Evolutionary conservation across 352 stramenopile genomes (phyloP).

Genomic region (Phytophthora crassamura): DNA sequence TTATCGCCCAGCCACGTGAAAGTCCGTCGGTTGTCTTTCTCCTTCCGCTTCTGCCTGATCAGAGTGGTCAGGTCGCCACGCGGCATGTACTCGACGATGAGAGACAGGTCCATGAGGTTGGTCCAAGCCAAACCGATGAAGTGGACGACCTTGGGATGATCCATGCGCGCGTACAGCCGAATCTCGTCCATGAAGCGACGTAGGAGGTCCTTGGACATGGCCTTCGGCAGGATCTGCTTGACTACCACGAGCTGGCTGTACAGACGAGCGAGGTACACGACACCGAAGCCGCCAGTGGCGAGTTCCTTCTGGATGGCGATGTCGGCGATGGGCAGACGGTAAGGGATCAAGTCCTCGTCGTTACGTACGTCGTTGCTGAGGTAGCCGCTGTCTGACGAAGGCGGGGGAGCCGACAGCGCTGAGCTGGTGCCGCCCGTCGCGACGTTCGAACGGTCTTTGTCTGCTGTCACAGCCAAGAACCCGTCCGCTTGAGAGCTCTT

Average conservation of each 20-base stretch:
- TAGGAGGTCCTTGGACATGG: slow-evolving; percentile 41
- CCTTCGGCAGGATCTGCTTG: slow-evolving; percentile 52
- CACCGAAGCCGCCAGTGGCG: slow-evolving; percentile 58
- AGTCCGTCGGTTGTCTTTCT: slow-evolving; percentile 35
- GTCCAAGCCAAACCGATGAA: slow-evolving; percentile 60
- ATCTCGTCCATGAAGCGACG: slow-evolving; percentile 56
- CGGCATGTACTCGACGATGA: slow-evolving; percentile 56
- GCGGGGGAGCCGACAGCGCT: slow-evolving; percentile 13
- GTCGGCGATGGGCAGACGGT: slow-evolving; percentile 53
- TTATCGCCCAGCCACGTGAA: slow-evolving; percentile 38
- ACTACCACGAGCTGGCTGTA: slow-evolving; percentile 45
- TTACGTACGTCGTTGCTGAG: slow-evolving; percentile 69
- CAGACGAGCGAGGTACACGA: slow-evolving; percentile 56
- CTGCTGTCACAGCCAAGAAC: slow-evolving; percentile 11
- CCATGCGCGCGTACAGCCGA: slow-evolving; percentile 41
- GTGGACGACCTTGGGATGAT: slow-evolving; percentile 49
- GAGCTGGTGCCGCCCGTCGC: slow-evolving; percentile 15
- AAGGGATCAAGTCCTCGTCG: slow-evolving; percentile 62
- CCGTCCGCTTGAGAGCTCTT: not conserved
- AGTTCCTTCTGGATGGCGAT: slow-evolving; percentile 48
- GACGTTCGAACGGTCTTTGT: slow-evolving; percentile 12
- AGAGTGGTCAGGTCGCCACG: slow-evolving; percentile 49
- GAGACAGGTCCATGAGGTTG: slow-evolving; percentile 53
- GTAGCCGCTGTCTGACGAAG: slow-evolving; percentile 38
- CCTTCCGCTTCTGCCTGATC: slow-evolving; percentile 30